Base-by-base conservation (phyloP, 2,329 filamentous ascomycete genomes). In the Zopfia rhizophila region DNA sequence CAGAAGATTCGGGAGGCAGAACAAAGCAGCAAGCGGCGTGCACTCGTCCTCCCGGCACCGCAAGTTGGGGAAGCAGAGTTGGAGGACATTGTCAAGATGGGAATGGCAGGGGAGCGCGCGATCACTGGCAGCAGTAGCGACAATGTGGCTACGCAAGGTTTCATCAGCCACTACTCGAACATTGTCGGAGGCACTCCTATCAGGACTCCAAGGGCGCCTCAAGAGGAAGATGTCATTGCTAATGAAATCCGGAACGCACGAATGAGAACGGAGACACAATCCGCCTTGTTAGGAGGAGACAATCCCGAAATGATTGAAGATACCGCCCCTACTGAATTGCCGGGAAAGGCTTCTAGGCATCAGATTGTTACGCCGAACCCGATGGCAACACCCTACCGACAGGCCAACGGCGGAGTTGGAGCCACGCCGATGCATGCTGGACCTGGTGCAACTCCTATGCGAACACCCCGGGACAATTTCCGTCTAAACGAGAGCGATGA, bases 11-110 rank as follows among this genome's bases (percentile, higher is more conserved):
- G 94, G 19, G 94, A 99, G 75, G 94, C 94, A 2, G 94, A 99
- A 72, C 93, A 96, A 73, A 95, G 90, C 75, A 97, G 91, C 78
- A 97, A 96, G 75, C 85, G 94, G 46, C 84, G 91, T 46, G 77
- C 87, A 5, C 79, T 99, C n/a, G 85, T 87, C 32, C 78, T 99
- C 18, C 94, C 94, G 7, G 79, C 89, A 17, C 94, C 94, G 7
- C 94, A 99, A 74, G 91, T 99, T 61, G 87, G 90, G 70, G 94
- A 99, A 65, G 82, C 85, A 30, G 94, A 99, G 73, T 79, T 99
- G 48, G 94, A 99, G 66, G 92, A 97, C 58, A 97, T 99, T 64
- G 91, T 99, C 55, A 99, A 99, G 78, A 96, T 97, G 91, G 93
- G 94, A 31, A 89, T 96, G 82, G 84, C 91, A 49, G 94, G 93